Evolutionary conservation across 768 basidiomycete species (phyloP).

Genomic region (Tephrocybe sp.): DNA sequence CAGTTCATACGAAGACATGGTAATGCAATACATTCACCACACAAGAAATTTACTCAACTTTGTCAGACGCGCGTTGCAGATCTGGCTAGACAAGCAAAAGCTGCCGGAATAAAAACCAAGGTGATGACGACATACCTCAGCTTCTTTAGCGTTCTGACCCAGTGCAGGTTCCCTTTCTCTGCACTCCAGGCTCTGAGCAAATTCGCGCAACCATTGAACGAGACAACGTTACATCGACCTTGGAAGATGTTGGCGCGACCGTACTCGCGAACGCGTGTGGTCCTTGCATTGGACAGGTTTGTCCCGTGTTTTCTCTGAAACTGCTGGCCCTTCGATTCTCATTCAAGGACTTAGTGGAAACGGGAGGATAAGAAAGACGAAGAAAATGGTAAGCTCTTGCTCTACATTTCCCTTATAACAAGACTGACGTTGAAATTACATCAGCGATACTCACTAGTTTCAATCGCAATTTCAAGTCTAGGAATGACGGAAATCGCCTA

Average conservation of each 20-base stretch:
- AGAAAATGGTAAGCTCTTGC: constrained; percentile 73
- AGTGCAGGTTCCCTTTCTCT: constrained; percentile 74
- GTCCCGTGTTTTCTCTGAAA: constrained; percentile 3
- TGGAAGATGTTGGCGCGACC: constrained; percentile 89
- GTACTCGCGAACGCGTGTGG: constrained; percentile 98
- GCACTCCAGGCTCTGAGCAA: constrained; percentile 92
- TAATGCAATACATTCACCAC: constrained; percentile 23
- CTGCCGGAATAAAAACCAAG: constrained; percentile 77
- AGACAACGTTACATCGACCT: constrained; percentile 77
- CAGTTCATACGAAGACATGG: constrained; percentile 97
- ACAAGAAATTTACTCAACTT: constrained; percentile 9
- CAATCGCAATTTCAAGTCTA: constrained; percentile 87
- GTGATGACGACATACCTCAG: constrained; percentile 28
- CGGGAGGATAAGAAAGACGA: constrained; percentile 84
- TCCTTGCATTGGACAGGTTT: constrained; percentile 94
- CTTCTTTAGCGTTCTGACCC: constrained; percentile 10
- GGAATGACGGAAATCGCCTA: constrained; percentile 92
- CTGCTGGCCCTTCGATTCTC: constrained; percentile 11
- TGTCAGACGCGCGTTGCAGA: constrained; percentile 86
- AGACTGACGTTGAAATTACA: constrained; percentile 10
- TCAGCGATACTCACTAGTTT: constrained; percentile 95
- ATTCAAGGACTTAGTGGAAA: too few relatives aligned
- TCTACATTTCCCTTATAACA: not conserved
- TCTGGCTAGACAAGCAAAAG: constrained; percentile 86
- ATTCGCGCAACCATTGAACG: constrained; percentile 98